Percentiles rank a stretch among this genome's conserved stretches.
These are phyloP conservation scores for Ceratobasidium sp. DNA, from an alignment of 1,284 basidiomycete genomes.

Conservation along the genomic window DNA sequence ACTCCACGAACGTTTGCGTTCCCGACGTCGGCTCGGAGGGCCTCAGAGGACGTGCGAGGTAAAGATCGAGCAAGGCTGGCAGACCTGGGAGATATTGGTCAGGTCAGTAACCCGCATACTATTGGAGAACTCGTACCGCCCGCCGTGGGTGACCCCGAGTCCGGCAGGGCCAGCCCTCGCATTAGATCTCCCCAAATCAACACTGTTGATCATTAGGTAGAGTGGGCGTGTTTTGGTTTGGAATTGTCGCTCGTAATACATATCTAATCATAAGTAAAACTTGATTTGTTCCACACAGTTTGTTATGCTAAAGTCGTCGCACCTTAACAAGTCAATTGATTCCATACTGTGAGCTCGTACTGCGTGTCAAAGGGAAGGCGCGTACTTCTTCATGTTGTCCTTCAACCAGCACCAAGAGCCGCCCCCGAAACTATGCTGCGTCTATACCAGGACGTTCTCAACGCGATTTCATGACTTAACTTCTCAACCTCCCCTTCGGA, in stretches of 20 bases:
- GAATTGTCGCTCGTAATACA: constrained; percentile 21
- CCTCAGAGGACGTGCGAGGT: constrained; percentile 22
- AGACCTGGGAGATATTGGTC: constrained; percentile 12
- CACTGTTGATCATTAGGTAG: constrained; percentile 16
- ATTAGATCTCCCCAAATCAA: constrained; percentile 38
- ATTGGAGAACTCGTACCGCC: constrained; percentile 39
- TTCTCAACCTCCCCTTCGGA: not conserved
- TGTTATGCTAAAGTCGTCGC: not conserved
- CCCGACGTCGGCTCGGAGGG: constrained; percentile 31
- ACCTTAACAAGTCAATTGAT: not conserved
- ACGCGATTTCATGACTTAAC: not conserved
- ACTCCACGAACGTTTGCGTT: constrained; percentile 45
- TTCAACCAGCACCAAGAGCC: not conserved
- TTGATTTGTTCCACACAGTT: not conserved
- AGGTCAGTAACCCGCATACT: constrained; percentile 21
- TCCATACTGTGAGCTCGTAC: not conserved
- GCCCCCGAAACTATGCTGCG: not conserved
- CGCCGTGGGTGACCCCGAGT: constrained; percentile 1
- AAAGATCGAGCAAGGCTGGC: constrained; percentile 3
- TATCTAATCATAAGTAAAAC: constrained; percentile 31
- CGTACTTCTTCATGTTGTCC: not conserved
- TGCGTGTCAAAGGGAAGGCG: not conserved
- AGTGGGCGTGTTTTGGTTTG: constrained; percentile 6
- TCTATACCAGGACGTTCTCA: not conserved
- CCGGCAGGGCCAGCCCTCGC: constrained; percentile 35